Conservation (phyloP, 805 yeast species). For the Candida ulmi region DNA sequence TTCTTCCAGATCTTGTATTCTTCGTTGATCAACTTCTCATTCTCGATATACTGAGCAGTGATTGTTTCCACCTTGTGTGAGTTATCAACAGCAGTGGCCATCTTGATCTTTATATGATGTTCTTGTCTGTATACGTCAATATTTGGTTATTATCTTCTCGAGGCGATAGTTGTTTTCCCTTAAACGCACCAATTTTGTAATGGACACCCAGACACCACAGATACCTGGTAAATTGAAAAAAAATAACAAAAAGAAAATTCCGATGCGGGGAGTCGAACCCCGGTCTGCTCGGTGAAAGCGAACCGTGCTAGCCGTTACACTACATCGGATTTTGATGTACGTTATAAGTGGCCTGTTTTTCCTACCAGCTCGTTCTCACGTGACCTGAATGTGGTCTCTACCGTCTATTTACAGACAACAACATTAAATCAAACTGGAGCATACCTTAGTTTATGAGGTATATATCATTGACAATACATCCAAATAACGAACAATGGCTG, state of each 20-base stretch:
- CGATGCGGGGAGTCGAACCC: conserved; percentile 89
- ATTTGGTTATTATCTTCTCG: too few species aligned
- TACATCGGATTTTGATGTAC: conserved; percentile 46
- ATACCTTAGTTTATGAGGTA: too few species aligned
- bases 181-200: background rate
- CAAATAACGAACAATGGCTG: background rate
- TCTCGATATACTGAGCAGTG: conserved; percentile 40
- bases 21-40: conserved; percentile 64
- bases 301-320: conserved; percentile 82
- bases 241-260: conserved; percentile 35
- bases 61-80: conserved; percentile 5
- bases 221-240: too few species aligned
- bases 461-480: too few species aligned
- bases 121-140: too few species aligned
- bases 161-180: too few species aligned
- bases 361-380: too few species aligned
- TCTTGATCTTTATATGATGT: too few species aligned
- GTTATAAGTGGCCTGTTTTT: too few species aligned
- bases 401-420: too few species aligned
- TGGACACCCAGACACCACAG: background rate
- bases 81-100: background rate
- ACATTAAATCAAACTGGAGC: too few species aligned
- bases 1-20: conserved; percentile 82
- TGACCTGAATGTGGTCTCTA: too few species aligned
- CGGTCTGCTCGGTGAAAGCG: conserved; percentile 82